phyloP scores from a whole-genome alignment of 2,329 filamentous ascomycete species.

The Apiospora pterosperma region DNA sequence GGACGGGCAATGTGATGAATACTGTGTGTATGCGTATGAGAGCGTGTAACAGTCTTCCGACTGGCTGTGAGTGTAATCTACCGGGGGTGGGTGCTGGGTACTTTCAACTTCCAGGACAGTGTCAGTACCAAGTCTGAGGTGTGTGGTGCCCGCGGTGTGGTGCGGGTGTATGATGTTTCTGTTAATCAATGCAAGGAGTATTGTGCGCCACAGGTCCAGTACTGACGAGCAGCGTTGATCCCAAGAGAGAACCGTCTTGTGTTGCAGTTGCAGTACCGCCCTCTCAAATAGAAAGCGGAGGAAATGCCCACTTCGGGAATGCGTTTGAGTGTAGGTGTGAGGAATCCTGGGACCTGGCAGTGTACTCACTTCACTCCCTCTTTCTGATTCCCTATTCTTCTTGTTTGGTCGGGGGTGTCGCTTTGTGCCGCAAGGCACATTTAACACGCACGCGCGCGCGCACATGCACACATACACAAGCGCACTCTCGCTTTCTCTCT shows the following conservation, averaged over 20 bases:
- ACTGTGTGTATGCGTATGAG: neutral
- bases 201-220: slow-evolving; percentile 5
- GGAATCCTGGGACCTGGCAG: neutral
- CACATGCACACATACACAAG: neutral
- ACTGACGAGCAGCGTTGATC: neutral
- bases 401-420: neutral
- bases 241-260: neutral
- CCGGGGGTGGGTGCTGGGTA: neutral
- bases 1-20: neutral
- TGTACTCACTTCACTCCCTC: neutral
- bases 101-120: neutral
- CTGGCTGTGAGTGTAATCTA: neutral
- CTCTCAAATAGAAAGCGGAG: neutral
- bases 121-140: neutral
- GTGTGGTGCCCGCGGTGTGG: neutral
- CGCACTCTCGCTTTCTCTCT: no score
- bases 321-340: neutral
- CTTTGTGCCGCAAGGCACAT: neutral
- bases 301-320: neutral
- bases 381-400: neutral
- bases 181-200: neutral
- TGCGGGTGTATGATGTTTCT: neutral
- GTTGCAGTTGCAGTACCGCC: neutral
- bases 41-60: neutral
- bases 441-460: neutral